A percentile compares a stretch with the other conserved stretches of the same genome.
Conservation (phyloP, 2,329 filamentous ascomycete species). For the Fusarium austroafricanum region DNA sequence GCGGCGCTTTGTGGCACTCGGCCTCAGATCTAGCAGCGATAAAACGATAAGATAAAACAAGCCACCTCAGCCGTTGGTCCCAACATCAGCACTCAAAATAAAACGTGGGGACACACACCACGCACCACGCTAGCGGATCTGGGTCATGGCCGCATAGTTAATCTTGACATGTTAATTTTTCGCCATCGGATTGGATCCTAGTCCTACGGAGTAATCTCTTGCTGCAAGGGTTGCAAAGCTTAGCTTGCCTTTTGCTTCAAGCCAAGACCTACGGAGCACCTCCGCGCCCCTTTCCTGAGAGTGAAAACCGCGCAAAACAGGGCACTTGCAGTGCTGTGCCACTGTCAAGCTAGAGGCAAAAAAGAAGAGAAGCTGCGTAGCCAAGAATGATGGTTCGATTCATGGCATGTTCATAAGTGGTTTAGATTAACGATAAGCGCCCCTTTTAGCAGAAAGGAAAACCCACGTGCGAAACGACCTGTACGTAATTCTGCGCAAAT, state of each 20-base stretch:
- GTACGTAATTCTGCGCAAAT: too few species aligned
- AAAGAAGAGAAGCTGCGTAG: neutral
- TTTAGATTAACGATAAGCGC: too few species aligned
- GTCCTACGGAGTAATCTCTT: constrained; percentile 6
- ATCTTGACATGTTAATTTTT: constrained; percentile 27
- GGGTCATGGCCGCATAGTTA: constrained; percentile 13
- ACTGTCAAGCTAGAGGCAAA: neutral
- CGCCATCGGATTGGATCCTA: constrained; percentile 7
- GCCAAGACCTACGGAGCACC: neutral
- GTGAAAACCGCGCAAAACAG: too few species aligned
- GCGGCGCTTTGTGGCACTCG: too few species aligned
- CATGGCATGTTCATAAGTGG: neutral
- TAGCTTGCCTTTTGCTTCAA: too few species aligned
- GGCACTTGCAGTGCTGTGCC: neutral
- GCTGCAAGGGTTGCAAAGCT: constrained; percentile 14
- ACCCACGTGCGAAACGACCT: too few species aligned
- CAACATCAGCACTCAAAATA: neutral
- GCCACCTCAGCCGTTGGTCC: neutral
- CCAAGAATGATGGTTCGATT: constrained; percentile 12
- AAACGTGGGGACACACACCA: constrained; percentile 7
- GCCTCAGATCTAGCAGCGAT: too few species aligned
- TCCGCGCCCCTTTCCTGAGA: neutral
- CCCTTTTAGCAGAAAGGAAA: too few species aligned
- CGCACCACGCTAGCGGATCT: constrained; percentile 12
- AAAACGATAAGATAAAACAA: neutral